Base-by-base conservation (phyloP, 2,329 filamentous ascomycete genomes). In the Ramularia collo-cygni region DNA sequence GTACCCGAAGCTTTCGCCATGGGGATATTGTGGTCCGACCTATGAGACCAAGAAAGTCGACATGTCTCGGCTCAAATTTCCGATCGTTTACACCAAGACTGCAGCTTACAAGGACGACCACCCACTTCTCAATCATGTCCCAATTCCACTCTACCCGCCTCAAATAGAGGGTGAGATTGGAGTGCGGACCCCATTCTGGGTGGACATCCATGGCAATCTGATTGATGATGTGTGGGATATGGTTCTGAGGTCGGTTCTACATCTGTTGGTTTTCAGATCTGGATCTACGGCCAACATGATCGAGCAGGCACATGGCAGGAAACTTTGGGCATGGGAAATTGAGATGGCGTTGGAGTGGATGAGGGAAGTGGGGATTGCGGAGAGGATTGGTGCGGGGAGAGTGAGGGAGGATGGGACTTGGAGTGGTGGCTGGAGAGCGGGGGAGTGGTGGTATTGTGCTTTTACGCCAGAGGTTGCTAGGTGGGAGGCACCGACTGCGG, bases 31-130 rank as follows among this genome's bases (percentile, higher is more conserved):
- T 38, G 80, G 81, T 6, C 76, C 76, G 12, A 78, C 83, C 48
- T 88, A 88, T 60, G 77, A 84, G 53, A 81, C 79, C 15, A 72
- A 81, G 40, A 76, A 77, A 42, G 79, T 81, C 46, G 75, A 83
- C 26, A 81, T 81, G 50, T 70, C 70, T 24, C 76, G 77, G 51
- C 72, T 85, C 35, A 74, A 76, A 48, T 86, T 85, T 60, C 69
- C 72, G 8, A 66, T 86, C 26, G 69, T 75, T 30, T 69, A 79
- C 14, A 62, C 69, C 1, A 79, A 79, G 1, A 83, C 80, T 0
- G 56, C 63, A 6, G 57, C 47, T 0, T 88, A 86, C 57, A 53
- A 74, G 10, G 76, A 68, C 53, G 70, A 78, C 35, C 69, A 75
- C 16, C 66, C 66, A 1, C 63, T 76, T 1, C 74, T 74, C 0